Evolutionary conservation across 352 stramenopile genomes (phyloP).

Genomic region (Globisporangium heterothallicum): DNA sequence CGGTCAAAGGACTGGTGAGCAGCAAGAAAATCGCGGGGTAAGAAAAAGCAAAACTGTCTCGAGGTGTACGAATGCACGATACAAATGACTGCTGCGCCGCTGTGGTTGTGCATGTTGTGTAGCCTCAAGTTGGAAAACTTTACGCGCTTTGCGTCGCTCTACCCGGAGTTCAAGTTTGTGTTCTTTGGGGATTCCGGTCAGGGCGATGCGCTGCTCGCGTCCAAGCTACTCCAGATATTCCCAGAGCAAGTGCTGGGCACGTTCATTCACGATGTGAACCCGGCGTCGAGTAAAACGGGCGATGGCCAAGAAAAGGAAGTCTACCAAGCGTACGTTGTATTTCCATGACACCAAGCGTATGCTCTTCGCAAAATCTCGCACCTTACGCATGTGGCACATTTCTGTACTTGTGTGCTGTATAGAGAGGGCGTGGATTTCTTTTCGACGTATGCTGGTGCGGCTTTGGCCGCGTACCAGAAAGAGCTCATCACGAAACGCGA

Average conservation of each 20-base stretch:
- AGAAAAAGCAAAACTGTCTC: background rate
- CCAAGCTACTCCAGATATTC: constrained; percentile 46
- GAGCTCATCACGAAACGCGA: constrained; percentile 47
- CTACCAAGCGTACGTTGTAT: constrained; percentile 65
- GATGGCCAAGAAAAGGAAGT: constrained; percentile 53
- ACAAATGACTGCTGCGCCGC: too few species aligned
- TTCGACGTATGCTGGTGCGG: constrained; percentile 60
- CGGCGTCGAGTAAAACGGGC: constrained; percentile 41
- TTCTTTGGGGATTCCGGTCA: constrained; percentile 84
- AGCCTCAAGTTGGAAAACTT: constrained; percentile 84
- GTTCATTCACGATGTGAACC: constrained; percentile 82
- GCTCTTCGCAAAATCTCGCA: too few species aligned
- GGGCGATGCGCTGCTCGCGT: constrained; percentile 70
- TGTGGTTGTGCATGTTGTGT: background rate
- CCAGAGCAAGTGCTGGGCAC: constrained; percentile 56
- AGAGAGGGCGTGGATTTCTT: constrained; percentile 77
- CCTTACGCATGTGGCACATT: too few species aligned
- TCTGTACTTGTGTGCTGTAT: background rate
- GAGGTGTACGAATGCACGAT: too few species aligned
- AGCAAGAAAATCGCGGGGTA: constrained; percentile 75
- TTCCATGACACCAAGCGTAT: too few species aligned
- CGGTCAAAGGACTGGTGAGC: constrained; percentile 72
- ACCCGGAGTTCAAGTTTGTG: constrained; percentile 83
- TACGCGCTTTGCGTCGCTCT: constrained; percentile 63
- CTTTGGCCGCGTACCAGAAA: constrained; percentile 49